Base-by-base conservation (phyloP, 139 green algal genomes). In the Mesostigma viride region DNA sequence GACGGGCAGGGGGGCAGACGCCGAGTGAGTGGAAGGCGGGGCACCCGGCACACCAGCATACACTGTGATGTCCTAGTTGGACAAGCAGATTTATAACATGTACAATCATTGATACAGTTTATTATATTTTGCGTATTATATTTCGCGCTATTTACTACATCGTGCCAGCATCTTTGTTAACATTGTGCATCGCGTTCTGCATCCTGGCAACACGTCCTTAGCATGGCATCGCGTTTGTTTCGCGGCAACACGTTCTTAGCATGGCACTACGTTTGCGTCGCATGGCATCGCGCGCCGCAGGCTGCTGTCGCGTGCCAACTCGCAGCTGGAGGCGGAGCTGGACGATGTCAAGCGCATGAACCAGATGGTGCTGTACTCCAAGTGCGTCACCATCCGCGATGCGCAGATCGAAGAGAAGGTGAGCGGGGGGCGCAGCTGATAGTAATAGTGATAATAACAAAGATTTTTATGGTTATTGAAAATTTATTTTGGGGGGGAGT, bases 291-390 rank as follows among this genome's bases (percentile, higher is more conserved):
- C n/a, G n/a, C n/a, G n/a, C n/a, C 56, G 56, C 56, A 64, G 56
- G 14, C 11, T 33, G 27, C 27, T 64, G 28, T 11, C 56, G 28
- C 11, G 17, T 14, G 56, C 56, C 14, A 53, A 17, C 14, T 14
- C 40, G 56, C 14, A 61, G 51, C 74, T 89, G 68, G 82, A 90
- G 74, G 81, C 91, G 76, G 70, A 89, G 71, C 83, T 88, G 3
- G 81, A 90, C 60, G 82, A 85, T 27, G 85, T 91, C 31, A 94
- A 94, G 80, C 70, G 79, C 69, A 95, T 95, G 89, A 95, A 92
- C 74, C 82, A 88, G 68, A 95, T 94, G 85, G 76, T 92, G 73
- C 82, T 88, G 11, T 93, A 92, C 80, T 79, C 80, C 66, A 90
- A 91, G 71, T 94, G 87, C 66, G 85, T 90, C 2, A 88, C 83